A percentile compares a stretch with the other conserved stretches of the same genome.
Evolutionary conservation across 2,329 filamentous ascomycete species (phyloP).

Genomic region (Pestalotiopsis sp.): DNA sequence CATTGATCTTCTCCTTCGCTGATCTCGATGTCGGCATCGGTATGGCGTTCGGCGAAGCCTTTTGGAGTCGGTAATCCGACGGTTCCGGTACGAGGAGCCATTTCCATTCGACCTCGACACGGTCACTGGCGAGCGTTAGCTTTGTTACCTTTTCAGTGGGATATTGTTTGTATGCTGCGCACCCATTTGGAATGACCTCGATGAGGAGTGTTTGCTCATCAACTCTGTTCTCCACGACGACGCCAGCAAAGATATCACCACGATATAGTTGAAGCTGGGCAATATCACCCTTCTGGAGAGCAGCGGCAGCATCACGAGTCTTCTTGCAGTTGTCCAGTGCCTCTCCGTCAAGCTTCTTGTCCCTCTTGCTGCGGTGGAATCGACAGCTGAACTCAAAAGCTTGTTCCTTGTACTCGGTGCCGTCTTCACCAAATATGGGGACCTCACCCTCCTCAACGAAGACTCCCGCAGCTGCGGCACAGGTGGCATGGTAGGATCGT

Average conservation of each 20-base stretch:
- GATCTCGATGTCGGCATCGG: slow-evolving; percentile 68
- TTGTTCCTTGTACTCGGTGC: slow-evolving; percentile 88
- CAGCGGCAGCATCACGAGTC: slow-evolving; percentile 69
- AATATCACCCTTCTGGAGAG: slow-evolving; percentile 72
- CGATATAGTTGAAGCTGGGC: slow-evolving; percentile 85
- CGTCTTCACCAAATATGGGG: slow-evolving; percentile 86
- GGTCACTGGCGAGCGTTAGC: slow-evolving; percentile 62
- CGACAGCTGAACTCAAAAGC: slow-evolving; percentile 93
- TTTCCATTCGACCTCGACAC: slow-evolving; percentile 82
- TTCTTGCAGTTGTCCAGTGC: slow-evolving; percentile 71
- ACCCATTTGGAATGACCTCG: slow-evolving; percentile 84
- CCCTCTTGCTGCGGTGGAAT: slow-evolving; percentile 87
- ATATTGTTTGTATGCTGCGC: slow-evolving; percentile 28
- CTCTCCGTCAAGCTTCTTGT: slow-evolving; percentile 72
- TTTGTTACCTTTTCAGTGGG: slow-evolving; percentile 14
- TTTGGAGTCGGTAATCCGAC: slow-evolving; percentile 71
- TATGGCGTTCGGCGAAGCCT: slow-evolving; percentile 73
- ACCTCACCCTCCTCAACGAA: slow-evolving; percentile 87
- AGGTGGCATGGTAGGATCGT: slow-evolving; percentile 92
- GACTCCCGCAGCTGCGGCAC: slow-evolving; percentile 88
- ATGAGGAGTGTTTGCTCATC: slow-evolving; percentile 78
- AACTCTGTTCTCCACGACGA: slow-evolving; percentile 80
- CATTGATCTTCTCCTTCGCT: slow-evolving; percentile 69
- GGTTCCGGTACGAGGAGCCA: slow-evolving; percentile 77
- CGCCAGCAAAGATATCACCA: slow-evolving; percentile 88